Evolutionary conservation across 768 basidiomycete species (phyloP).

Genomic region (Podaxis sp.): DNA sequence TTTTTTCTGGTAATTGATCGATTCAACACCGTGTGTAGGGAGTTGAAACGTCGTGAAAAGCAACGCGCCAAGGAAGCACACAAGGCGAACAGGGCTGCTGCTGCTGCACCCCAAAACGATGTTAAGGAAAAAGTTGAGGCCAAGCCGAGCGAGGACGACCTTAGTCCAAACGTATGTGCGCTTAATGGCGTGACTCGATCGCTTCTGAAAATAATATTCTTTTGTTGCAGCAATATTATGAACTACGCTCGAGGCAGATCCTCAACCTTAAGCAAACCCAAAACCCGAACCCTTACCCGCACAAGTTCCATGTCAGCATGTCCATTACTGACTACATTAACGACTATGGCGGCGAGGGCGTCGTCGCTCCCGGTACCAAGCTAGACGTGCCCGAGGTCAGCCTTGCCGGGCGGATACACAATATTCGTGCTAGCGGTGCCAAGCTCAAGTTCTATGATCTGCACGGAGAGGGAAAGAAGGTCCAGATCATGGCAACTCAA

Average conservation of each 20-base stretch:
- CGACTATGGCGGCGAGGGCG: slow-evolving; percentile 71
- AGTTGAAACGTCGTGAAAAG: slow-evolving; percentile 93
- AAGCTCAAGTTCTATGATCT: slow-evolving; percentile 96
- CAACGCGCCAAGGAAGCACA: slow-evolving; percentile 79
- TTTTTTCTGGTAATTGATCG: slow-evolving; percentile 27
- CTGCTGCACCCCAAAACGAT: slow-evolving; percentile 36
- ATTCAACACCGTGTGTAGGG: slow-evolving; percentile 47
- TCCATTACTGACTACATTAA: slow-evolving; percentile 76
- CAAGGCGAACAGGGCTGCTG: slow-evolving; percentile 57
- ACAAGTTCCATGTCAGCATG: slow-evolving; percentile 92
- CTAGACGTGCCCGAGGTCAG: slow-evolving; percentile 56
- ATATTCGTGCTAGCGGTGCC: slow-evolving; percentile 76
- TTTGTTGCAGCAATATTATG: slow-evolving; percentile 88
- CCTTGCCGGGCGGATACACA: slow-evolving; percentile 90
- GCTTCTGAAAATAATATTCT: slow-evolving; percentile 2
- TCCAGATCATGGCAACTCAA: slow-evolving; percentile 92
- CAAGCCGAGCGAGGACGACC: slow-evolving; percentile 73
- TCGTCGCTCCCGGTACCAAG: slow-evolving; percentile 66
- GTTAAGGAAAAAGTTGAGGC: slow-evolving; percentile 40
- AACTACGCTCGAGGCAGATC: slow-evolving; percentile 87
- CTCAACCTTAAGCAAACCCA: slow-evolving; percentile 81
- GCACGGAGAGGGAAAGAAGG: slow-evolving; percentile 86
- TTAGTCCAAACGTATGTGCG: slow-evolving; percentile 83
- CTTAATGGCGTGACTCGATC: neutral
- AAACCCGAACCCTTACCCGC: slow-evolving; percentile 93